Evolutionary conservation across 2,329 filamentous ascomycete genomes (phyloP).

Genomic region (Epichloe festucae): DNA sequence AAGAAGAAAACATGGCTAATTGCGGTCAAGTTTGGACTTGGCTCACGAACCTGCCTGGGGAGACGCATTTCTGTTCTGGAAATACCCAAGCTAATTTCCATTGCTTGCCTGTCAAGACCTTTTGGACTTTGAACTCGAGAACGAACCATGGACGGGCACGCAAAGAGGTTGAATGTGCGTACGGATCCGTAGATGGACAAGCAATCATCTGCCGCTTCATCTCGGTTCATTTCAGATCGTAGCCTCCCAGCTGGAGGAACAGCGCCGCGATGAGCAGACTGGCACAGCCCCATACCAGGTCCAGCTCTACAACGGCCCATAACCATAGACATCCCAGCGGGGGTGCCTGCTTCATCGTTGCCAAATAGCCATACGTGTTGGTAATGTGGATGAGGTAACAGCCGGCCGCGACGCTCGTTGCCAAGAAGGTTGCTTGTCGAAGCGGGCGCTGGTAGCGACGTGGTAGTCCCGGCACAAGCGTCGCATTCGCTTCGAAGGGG

Average conservation of each 20-base stretch:
- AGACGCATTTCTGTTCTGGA: constrained; percentile 28
- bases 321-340: constrained; percentile 83
- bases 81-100: constrained; percentile 30
- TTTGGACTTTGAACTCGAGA: constrained; percentile 19
- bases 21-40: background rate
- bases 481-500: constrained; percentile 34
- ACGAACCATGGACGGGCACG: background rate
- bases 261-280: constrained; percentile 33
- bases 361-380: constrained; percentile 69
- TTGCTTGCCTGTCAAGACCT: constrained; percentile 18
- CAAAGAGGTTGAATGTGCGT: no score
- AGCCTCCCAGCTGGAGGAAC: constrained; percentile 38
- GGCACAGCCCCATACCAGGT: constrained; percentile 49
- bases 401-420: constrained; percentile 47
- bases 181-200: no score
- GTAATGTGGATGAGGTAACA: constrained; percentile 72
- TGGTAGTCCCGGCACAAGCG: constrained; percentile 37
- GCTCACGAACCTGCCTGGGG: background rate
- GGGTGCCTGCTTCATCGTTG: constrained; percentile 86
- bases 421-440: constrained; percentile 51
- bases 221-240: constrained; percentile 23
- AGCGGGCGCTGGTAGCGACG: constrained; percentile 31
- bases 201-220: no score
- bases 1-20: background rate
- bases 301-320: constrained; percentile 82